These are phyloP conservation scores for Colletotrichum destructivum DNA, from an alignment of 2,329 filamentous ascomycete genomes.

Conservation along the genomic window DNA sequence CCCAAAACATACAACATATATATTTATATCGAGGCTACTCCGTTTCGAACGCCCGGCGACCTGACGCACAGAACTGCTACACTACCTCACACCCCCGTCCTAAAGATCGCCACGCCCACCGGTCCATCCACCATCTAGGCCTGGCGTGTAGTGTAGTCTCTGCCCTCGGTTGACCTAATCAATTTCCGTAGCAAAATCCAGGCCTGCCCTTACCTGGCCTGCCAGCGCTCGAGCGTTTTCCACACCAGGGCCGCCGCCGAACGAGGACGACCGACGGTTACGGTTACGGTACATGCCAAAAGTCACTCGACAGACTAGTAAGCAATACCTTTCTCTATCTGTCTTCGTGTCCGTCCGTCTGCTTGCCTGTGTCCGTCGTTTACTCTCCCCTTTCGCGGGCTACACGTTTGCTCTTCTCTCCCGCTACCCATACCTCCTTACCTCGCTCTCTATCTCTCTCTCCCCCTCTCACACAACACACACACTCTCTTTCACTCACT, in stretches of 20 bases:
- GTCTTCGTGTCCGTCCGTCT: not conserved
- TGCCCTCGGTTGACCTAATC: constrained; percentile 47
- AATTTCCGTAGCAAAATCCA: constrained; percentile 46
- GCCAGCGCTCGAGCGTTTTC: constrained; percentile 44
- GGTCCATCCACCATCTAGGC: constrained; percentile 33
- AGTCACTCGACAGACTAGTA: constrained; percentile 41
- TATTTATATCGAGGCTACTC: constrained; percentile 42
- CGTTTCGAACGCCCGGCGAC: constrained; percentile 38
- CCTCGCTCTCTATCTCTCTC: constrained; percentile 40
- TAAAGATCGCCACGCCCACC: constrained; percentile 44
- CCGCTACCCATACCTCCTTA: constrained; percentile 24
- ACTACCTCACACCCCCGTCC: constrained; percentile 25
- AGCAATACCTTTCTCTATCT: too few relatives aligned
- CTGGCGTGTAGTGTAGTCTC: constrained; percentile 41
- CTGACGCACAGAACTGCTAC: constrained; percentile 40
- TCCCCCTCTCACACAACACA: constrained; percentile 38
- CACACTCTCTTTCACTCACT: too few relatives aligned
- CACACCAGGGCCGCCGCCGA: constrained; percentile 29
- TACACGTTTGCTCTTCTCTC: constrained; percentile 6
- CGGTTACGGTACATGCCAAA: constrained; percentile 42
- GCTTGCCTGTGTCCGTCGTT: too few relatives aligned
- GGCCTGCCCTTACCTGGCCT: constrained; percentile 42
- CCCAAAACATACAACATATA: constrained; percentile 28
- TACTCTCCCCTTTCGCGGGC: constrained; percentile 42
- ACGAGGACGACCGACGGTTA: constrained; percentile 23